These are phyloP conservation scores for Fusarium veterinarium DNA, from an alignment of 2,329 filamentous ascomycete species.

Conservation along the genomic window DNA sequence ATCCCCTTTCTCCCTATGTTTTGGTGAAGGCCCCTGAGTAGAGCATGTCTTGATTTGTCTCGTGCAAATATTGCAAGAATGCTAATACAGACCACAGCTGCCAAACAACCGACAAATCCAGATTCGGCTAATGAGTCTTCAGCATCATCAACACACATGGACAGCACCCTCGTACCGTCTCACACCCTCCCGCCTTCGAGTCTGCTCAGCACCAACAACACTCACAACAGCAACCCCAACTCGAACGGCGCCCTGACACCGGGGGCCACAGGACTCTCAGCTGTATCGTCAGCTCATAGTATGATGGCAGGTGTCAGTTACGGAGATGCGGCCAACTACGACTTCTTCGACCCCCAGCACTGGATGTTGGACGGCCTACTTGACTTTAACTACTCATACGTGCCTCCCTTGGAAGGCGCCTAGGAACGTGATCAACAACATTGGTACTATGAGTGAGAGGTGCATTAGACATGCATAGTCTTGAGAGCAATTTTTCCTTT, in stretches of 20 bases:
- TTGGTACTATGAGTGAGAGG: not conserved
- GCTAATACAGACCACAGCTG: constrained; percentile 59
- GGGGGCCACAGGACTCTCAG: constrained; percentile 58
- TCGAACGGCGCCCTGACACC: constrained; percentile 66
- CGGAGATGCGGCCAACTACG: constrained; percentile 77
- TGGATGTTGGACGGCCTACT: constrained; percentile 92
- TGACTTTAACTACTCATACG: constrained; percentile 79
- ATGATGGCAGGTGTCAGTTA: constrained; percentile 67
- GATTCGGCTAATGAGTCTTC: constrained; percentile 81
- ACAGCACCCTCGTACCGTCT: constrained; percentile 66
- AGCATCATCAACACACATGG: constrained; percentile 73
- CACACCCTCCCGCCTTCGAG: constrained; percentile 55
- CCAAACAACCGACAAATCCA: constrained; percentile 88
- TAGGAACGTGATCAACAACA: constrained; percentile 43
- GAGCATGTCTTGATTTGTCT: constrained; percentile 43
- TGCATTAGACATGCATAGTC: not conserved
- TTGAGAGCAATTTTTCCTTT: not conserved
- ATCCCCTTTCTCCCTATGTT: constrained; percentile 28
- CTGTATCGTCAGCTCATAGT: constrained; percentile 53
- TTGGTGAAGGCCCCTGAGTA: constrained; percentile 30
- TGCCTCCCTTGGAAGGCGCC: constrained; percentile 65
- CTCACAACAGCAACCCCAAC: constrained; percentile 27
- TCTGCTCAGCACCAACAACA: constrained; percentile 51
- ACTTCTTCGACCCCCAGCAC: constrained; percentile 91
- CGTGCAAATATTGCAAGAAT: constrained; percentile 33